Percentiles rank a stretch among this genome's conserved stretches.
These are phyloP conservation scores for Candida michaelii DNA, from an alignment of 805 yeast genomes.

Conservation along the genomic window DNA sequence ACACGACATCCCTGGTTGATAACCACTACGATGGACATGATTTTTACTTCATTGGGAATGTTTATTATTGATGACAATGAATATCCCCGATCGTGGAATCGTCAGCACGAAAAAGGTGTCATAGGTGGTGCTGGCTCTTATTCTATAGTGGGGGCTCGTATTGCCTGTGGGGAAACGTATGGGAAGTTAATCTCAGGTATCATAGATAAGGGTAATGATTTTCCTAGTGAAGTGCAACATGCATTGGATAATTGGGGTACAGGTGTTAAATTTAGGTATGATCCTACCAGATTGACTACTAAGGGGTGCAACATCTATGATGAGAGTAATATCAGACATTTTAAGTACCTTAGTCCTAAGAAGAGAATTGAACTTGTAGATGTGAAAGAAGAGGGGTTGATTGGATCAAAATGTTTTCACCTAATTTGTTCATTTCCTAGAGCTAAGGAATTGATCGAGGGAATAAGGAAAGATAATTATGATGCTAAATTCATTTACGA, in stretches of 20 bases:
- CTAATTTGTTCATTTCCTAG: conserved; percentile 72
- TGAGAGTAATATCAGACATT: conserved; percentile 52
- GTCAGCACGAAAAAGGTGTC: conserved; percentile 45
- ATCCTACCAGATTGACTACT: conserved; percentile 60
- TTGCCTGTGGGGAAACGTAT: conserved; percentile 41
- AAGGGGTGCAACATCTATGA: conserved; percentile 80
- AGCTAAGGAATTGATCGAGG: conserved; percentile 47
- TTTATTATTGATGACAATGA: conserved; percentile 86
- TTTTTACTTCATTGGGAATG: conserved; percentile 54
- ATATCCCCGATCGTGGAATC: conserved; percentile 40
- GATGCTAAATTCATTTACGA: conserved; percentile 68
- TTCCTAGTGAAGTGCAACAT: conserved; percentile 49
- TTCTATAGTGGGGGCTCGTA: conserved; percentile 72
- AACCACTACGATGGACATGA: conserved; percentile 3
- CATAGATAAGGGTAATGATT: conserved; percentile 78
- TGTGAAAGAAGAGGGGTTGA: conserved; percentile 38
- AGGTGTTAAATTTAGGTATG: conserved; percentile 55
- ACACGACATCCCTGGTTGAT: conserved; percentile 4
- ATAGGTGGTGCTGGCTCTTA: conserved; percentile 92
- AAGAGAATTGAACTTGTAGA: conserved; percentile 59
- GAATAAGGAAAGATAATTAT: conserved; percentile 24
- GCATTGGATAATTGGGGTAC: conserved; percentile 61
- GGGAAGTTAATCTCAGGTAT: conserved; percentile 58
- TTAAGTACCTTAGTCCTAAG: conserved; percentile 63
- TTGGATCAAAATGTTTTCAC: conserved; percentile 53